Conservation (phyloP, 2,329 filamentous ascomycete genomes). For the Diaporthe sp. region DNA sequence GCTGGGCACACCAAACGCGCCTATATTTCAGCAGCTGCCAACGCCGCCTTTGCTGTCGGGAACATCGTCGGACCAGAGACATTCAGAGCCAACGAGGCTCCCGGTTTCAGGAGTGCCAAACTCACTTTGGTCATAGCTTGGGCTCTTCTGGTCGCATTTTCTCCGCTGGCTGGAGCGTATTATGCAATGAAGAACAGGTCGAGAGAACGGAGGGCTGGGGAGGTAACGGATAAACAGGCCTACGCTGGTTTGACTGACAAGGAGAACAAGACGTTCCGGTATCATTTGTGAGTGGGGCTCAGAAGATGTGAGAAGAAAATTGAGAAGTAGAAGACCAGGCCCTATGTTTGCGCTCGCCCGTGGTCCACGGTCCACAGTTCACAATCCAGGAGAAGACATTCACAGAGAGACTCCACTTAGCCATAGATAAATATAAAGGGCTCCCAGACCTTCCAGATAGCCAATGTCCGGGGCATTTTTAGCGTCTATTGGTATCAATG, state of each 20-base stretch:
- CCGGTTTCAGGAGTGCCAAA: slow-evolving; percentile 5
- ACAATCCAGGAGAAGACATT: background rate
- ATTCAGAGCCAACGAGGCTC: slow-evolving; percentile 6
- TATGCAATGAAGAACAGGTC: slow-evolving; percentile 10
- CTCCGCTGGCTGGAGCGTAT: slow-evolving; percentile 4
- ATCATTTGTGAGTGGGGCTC: background rate
- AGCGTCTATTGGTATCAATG: background rate
- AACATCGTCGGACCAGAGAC: slow-evolving; percentile 11
- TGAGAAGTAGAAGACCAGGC: background rate
- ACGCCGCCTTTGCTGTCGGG: slow-evolving; percentile 13
- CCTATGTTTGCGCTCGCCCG: background rate
- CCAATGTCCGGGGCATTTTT: too few relatives aligned
- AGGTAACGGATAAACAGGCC: slow-evolving; percentile 16
- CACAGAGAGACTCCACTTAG: background rate
- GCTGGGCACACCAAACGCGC: slow-evolving; percentile 21
- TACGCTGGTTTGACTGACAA: slow-evolving; percentile 10
- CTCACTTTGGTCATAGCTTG: slow-evolving; percentile 13
- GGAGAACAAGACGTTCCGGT: slow-evolving; percentile 3
- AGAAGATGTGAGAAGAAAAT: background rate
- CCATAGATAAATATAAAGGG: background rate
- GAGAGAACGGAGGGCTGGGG: background rate
- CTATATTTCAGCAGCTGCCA: slow-evolving; percentile 2
- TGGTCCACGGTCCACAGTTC: background rate
- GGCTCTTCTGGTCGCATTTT: slow-evolving; percentile 2
- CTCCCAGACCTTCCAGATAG: background rate